phyloP scores from a whole-genome alignment of 164 flowering plant species.

The Tinospora cordifolia region DNA sequence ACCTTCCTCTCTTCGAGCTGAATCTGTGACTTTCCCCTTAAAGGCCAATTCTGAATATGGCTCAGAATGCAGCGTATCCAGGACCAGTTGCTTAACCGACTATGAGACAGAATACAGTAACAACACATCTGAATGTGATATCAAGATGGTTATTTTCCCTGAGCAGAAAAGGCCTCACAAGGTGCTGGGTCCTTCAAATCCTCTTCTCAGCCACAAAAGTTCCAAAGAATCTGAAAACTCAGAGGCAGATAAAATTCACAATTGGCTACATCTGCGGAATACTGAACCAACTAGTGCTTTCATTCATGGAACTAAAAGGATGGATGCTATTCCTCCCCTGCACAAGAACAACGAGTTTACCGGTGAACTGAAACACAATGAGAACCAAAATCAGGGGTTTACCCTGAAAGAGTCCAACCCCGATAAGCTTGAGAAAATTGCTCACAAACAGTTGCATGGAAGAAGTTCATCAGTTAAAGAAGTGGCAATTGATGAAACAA shows the following conservation, averaged over 20 bases:
- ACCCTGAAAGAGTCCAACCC: background rate
- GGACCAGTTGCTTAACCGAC: constrained; percentile 35
- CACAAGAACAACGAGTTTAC: constrained; percentile 16
- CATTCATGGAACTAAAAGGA: constrained; percentile 21
- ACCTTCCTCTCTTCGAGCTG: constrained; percentile 27
- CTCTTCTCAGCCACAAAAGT: constrained; percentile 7
- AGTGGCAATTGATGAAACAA: constrained; percentile 9
- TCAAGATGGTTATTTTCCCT: constrained; percentile 23
- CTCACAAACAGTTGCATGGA: constrained; percentile 2
- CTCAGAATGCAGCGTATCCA: constrained; percentile 41
- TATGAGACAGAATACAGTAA: constrained; percentile 36
- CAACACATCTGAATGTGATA: constrained; percentile 35
- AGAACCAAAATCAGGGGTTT: background rate
- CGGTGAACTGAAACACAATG: constrained; percentile 1
- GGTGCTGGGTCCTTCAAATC: constrained; percentile 12
- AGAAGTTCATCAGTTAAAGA: constrained; percentile 12
- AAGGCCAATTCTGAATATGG: constrained; percentile 28
- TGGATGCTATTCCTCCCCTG: constrained; percentile 23
- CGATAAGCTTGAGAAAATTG: constrained; percentile 14
- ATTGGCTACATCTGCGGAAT: constrained; percentile 32
- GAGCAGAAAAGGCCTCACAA: constrained; percentile 17
- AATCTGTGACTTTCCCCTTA: constrained; percentile 33
- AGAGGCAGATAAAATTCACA: constrained; percentile 11
- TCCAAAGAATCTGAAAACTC: constrained; percentile 5
- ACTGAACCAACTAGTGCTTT: constrained; percentile 13